Evolutionary conservation across 192 early-diverging fungal genomes (phyloP).

Genomic region (Coemansia interrupta): DNA sequence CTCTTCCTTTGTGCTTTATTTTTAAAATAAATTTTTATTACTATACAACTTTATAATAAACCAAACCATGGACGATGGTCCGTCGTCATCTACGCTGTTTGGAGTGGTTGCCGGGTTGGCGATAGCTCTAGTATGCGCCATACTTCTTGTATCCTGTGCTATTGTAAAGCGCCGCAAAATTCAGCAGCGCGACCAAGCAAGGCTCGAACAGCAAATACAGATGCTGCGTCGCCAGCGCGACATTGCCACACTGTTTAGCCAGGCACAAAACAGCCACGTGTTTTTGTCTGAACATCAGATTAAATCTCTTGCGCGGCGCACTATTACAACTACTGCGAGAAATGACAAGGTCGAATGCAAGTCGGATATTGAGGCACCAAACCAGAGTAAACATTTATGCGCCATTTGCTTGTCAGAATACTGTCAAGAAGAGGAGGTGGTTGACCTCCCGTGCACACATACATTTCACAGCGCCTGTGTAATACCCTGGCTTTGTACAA

Average conservation of each 20-base stretch:
- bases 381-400: conserved; percentile 45
- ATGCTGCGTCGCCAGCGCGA: not conserved
- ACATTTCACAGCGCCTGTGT: conserved; percentile 80
- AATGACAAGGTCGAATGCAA: not conserved
- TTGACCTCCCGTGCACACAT: conserved; percentile 75
- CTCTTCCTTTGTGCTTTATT: not conserved
- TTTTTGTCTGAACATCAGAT: not conserved
- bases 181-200: not conserved
- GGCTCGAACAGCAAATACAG: conserved; percentile 7
- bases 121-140: conserved; percentile 8
- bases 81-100: not conserved
- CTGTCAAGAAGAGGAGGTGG: conserved; percentile 55
- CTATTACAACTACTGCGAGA: not conserved
- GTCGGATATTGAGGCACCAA: not conserved
- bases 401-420: conserved; percentile 83
- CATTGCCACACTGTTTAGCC: not conserved
- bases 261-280: not conserved
- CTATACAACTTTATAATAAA: not conserved
- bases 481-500: conserved; percentile 79
- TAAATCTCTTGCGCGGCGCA: not conserved
- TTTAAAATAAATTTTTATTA: not conserved
- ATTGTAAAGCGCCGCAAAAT: conserved; percentile 6
- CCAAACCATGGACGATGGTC: not conserved
- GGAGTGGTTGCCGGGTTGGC: not conserved
- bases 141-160: conserved; percentile 3